These are phyloP conservation scores for Fusarium armeniacum DNA, from an alignment of 2,329 filamentous ascomycete species.

Conservation along the genomic window DNA sequence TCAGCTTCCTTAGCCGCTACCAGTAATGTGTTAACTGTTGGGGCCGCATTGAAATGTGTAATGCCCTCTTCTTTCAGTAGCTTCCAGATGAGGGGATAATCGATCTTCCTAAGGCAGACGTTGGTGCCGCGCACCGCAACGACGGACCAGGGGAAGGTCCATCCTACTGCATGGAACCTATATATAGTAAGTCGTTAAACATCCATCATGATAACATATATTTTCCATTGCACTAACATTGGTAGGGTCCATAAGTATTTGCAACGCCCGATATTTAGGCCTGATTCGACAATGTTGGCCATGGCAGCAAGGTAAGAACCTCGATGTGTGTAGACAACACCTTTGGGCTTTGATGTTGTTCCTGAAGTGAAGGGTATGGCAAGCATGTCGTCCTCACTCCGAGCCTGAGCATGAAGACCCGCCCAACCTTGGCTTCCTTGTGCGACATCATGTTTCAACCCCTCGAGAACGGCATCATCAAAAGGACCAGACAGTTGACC, in stretches of 20 bases:
- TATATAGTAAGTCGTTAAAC: conserved; percentile 5
- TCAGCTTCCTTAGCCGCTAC: conserved; percentile 84
- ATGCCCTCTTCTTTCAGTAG: conserved; percentile 87
- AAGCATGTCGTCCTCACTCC: conserved; percentile 83
- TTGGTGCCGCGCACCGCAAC: conserved; percentile 94
- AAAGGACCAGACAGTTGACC: conserved; percentile 84
- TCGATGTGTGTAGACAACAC: conserved; percentile 91
- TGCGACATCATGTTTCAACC: conserved; percentile 77
- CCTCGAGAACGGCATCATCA: conserved; percentile 85
- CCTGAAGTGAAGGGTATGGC: conserved; percentile 95
- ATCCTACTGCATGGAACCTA: conserved; percentile 77
- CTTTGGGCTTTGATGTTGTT: conserved; percentile 92
- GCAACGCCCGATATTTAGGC: conserved; percentile 81
- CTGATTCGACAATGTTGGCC: conserved; percentile 89
- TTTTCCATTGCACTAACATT: conserved; percentile 74
- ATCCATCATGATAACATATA: too few relatives aligned
- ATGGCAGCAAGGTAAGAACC: conserved; percentile 87
- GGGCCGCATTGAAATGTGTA: conserved; percentile 95
- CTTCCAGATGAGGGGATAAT: conserved; percentile 93
- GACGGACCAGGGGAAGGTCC: conserved; percentile 94
- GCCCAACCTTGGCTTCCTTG: conserved; percentile 80
- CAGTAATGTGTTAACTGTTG: conserved; percentile 94
- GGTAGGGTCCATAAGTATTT: conserved; percentile 93
- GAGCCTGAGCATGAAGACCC: conserved; percentile 76
- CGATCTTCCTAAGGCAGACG: conserved; percentile 93